These are phyloP conservation scores for Penicillium egyptiacum DNA, from an alignment of 495 filamentous ascomycete species.

Conservation along the genomic window DNA sequence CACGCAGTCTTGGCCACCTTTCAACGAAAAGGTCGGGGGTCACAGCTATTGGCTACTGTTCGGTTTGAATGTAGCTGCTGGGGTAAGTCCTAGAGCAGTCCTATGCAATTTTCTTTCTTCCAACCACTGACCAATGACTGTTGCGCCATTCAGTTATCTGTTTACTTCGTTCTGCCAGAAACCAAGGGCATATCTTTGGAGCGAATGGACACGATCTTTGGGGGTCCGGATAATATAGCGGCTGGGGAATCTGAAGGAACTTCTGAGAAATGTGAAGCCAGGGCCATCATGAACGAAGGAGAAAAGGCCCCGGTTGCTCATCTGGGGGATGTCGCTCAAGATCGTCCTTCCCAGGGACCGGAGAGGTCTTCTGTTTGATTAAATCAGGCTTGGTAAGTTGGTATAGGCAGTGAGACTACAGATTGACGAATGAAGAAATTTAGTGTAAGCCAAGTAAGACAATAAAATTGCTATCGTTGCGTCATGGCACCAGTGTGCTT, in stretches of 20 bases:
- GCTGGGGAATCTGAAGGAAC: constrained; percentile 29
- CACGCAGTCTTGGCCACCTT: constrained; percentile 39
- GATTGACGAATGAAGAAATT: not conserved
- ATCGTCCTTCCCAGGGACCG: not conserved
- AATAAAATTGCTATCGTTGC: constrained; percentile 8
- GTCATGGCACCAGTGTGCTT: constrained; percentile 4
- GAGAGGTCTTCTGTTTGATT: constrained; percentile 10
- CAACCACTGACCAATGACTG: not conserved
- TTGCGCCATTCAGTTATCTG: constrained; percentile 27
- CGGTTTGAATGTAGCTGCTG: constrained; percentile 33
- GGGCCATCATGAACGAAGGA: constrained; percentile 19
- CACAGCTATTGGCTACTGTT: constrained; percentile 40
- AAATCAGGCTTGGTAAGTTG: not conserved
- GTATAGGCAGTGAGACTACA: not conserved
- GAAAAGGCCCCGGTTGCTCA: constrained; percentile 12
- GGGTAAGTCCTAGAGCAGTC: constrained; percentile 24
- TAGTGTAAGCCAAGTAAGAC: not conserved
- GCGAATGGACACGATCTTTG: constrained; percentile 42
- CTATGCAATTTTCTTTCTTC: not conserved
- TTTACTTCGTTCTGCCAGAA: constrained; percentile 36
- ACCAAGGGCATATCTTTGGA: constrained; percentile 31
- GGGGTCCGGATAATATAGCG: constrained; percentile 35
- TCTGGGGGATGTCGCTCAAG: constrained; percentile 6
- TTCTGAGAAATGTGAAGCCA: constrained; percentile 20
- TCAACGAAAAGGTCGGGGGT: constrained; percentile 33